Percentiles rank a stretch among this genome's conserved stretches.
These are phyloP conservation scores for Afroboletus lepidellus DNA, from an alignment of 1,284 basidiomycete genomes.

Conservation along the genomic window DNA sequence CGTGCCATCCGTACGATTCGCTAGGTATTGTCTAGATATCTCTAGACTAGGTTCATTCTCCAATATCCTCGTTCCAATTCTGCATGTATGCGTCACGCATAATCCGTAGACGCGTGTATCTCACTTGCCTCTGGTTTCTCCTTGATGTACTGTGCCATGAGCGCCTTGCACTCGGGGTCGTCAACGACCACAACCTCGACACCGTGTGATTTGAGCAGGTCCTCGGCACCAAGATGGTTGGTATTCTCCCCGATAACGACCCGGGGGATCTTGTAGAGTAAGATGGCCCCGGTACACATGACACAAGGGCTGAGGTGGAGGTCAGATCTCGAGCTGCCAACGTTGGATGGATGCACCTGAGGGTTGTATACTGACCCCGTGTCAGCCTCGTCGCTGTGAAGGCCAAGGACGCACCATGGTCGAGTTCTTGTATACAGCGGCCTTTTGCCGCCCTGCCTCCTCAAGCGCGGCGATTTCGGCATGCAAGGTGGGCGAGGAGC, in stretches of 20 bases:
- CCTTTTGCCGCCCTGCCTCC: conserved; percentile 45
- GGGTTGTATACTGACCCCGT: conserved; percentile 40
- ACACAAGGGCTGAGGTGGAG: conserved; percentile 58
- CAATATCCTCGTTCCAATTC: no score
- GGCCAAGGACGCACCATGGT: conserved; percentile 36
- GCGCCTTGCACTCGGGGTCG: conserved; percentile 41
- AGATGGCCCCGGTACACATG: conserved; percentile 62
- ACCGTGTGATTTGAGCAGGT: conserved; percentile 45
- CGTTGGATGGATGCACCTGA: conserved; percentile 38
- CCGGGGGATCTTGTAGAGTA: conserved; percentile 58
- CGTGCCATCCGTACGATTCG: not conserved
- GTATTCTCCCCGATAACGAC: conserved; percentile 60
- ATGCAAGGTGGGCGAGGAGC: conserved; percentile 51
- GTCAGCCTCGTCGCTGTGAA: not conserved
- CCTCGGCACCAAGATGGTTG: conserved; percentile 51
- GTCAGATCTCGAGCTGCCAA: not conserved
- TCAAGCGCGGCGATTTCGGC: conserved; percentile 56
- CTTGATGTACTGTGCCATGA: conserved; percentile 47
- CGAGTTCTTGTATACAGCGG: conserved; percentile 42
- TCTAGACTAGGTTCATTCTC: not conserved
- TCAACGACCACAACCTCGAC: conserved; percentile 54
- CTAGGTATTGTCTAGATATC: conserved; percentile 4
- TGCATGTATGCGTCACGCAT: no score
- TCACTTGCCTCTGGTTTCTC: conserved; percentile 50
- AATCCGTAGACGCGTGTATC: not conserved